phyloP scores from a whole-genome alignment of 176 grass and related monocot species.

The Echinochloa phyllopogon region DNA sequence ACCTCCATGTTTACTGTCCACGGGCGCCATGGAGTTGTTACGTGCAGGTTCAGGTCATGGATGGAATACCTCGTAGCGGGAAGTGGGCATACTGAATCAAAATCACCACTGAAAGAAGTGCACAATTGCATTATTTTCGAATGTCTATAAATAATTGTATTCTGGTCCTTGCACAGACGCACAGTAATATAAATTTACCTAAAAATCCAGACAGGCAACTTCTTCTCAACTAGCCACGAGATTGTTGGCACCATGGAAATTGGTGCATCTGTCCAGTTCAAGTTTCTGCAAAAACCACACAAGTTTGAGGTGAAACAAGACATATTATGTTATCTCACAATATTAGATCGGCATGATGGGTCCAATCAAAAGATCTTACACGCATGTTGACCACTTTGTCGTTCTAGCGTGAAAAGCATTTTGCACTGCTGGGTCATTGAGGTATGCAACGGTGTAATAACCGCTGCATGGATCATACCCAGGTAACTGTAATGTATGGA shows the following conservation, averaged over 20 bases:
- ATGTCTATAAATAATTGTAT: not conserved
- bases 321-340: not conserved
- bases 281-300: not conserved
- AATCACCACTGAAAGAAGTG: constrained; percentile 47
- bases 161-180: not conserved
- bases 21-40: constrained; percentile 57
- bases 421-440: constrained; percentile 61
- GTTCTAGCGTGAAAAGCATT: constrained; percentile 49
- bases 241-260: constrained; percentile 39
- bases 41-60: constrained; percentile 34
- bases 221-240: constrained; percentile 37
- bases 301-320: not conserved
- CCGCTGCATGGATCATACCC: constrained; percentile 49
- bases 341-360: not conserved
- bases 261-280: constrained; percentile 31
- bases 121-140: not conserved
- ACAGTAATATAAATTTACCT: constrained; percentile 22
- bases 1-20: constrained; percentile 56
- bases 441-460: constrained; percentile 25
- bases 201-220: constrained; percentile 53
- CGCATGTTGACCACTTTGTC: constrained; percentile 44
- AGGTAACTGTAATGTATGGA: constrained; percentile 29
- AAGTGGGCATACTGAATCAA: constrained; percentile 48
- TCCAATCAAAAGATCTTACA: constrained; percentile 22
- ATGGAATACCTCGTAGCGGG: constrained; percentile 48